Evolutionary conservation across 768 basidiomycete genomes (phyloP), one percentile per base, ranked within the genome.

Genomic region (Pleurotus sapidus): DNA sequence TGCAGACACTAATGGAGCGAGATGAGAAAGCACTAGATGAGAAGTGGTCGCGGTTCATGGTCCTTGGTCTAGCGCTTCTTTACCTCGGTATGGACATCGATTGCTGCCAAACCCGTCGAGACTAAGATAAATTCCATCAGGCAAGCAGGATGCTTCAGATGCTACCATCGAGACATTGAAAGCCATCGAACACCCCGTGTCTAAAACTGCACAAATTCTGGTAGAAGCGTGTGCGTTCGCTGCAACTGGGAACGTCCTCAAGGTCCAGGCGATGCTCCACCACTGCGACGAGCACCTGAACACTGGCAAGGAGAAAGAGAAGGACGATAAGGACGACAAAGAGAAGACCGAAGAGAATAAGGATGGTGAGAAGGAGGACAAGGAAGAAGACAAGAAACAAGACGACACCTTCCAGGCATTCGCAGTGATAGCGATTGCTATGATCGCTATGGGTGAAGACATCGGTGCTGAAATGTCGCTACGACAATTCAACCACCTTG

Each of bases 391-490:
- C 65, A 66, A 74, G 76, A 60, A 68, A 11, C 18, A 50, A 55
- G 86, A 92, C 59, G 91, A 93, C 62, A 87, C 87, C 27, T 93
- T 91, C 80, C 92, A 98, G 70, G 84, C 93, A 0, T 90, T 98
- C 60, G 92, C 96, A 14, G 94, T 96, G 27, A 78, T 98, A 56
- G 97, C 94, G 24, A 92, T 99, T 64, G 88, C 96, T 0, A 72
- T 98, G 58, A 91, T 98, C 45, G 88, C 97, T 3, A 98, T 98
- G 95, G 97, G 97, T 17, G 97, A 99, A 73, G 96, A 98, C 20
- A 87, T 98, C 48, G 97, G 97, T 48, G 87, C 95, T 1, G 93
- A 98, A 71, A 98, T 99, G 97, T 88, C 91, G n/a, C 74, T 98
- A 64, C 78, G 97, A 61, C 93, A 95, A 64, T 96, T 98, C 78